Conservation (phyloP, 345 rosid species). For the Litchi chinensis region DNA sequence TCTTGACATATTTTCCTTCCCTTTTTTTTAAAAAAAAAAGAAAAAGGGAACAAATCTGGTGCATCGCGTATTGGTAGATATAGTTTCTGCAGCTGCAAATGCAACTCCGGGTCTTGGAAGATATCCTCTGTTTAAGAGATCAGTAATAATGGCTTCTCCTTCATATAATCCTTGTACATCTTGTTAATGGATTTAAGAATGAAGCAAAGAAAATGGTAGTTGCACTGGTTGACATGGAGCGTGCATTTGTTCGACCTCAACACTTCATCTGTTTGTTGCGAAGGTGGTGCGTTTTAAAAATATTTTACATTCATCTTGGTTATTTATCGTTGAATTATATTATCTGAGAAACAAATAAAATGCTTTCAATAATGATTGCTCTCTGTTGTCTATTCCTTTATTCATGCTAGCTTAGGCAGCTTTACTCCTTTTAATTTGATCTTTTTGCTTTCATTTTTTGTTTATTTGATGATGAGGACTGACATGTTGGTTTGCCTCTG, state of each 20-base stretch:
- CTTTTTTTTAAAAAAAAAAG: too few species aligned
- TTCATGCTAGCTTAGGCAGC: neutral
- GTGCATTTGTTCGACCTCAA: slow-evolving; percentile 98
- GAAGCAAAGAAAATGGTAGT: slow-evolving; percentile 97
- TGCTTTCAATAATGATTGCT: neutral
- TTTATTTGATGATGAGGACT: neutral
- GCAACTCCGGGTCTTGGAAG: slow-evolving; percentile 98
- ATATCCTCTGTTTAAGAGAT: slow-evolving; percentile 97
- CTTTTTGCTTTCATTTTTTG: neutral
- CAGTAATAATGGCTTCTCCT: slow-evolving; percentile 45
- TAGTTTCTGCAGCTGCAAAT: slow-evolving; percentile 86
- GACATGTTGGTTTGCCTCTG: neutral
- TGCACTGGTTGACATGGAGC: slow-evolving; percentile 99
- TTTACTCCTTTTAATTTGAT: neutral
- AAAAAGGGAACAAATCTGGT: slow-evolving; percentile 65
- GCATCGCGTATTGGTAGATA: slow-evolving; percentile 87
- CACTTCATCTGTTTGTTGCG: slow-evolving; percentile 98
- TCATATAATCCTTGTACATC: slow-evolving; percentile 5
- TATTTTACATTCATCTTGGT: too few species aligned
- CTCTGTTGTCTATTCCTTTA: neutral
- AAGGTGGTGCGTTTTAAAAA: slow-evolving; percentile 56
- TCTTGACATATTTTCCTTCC: slow-evolving; percentile 9
- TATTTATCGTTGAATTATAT: neutral
- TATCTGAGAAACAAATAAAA: neutral
- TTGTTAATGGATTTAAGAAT: slow-evolving; percentile 77